These are phyloP conservation scores for Suhomyces sp. DNA, from an alignment of 805 yeast species.

Conservation along the genomic window DNA sequence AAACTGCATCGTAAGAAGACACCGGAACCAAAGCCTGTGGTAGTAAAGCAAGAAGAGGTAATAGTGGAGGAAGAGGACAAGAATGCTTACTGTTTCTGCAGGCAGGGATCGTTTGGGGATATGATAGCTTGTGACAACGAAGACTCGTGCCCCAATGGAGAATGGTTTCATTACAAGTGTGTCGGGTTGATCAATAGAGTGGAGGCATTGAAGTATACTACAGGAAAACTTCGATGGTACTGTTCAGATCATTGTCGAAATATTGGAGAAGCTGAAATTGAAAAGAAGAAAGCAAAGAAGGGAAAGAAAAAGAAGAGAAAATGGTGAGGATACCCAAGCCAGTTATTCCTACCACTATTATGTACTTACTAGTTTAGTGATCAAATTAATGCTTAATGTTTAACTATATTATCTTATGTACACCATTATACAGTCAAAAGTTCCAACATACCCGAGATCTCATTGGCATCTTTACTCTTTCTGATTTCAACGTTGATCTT, in stretches of 20 bases:
- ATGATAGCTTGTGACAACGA: conserved; percentile 33
- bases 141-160: conserved; percentile 41
- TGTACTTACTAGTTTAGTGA: too few relatives aligned
- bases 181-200: conserved; percentile 40
- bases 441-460: conserved; percentile 91
- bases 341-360: too few relatives aligned
- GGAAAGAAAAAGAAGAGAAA: conserved; percentile 7
- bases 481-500: conserved; percentile 67
- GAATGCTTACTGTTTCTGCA: conserved; percentile 23
- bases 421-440: conserved; percentile 63
- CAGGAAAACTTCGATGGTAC: conserved; percentile 40
- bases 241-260: conserved; percentile 35
- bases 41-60: conserved; percentile 2
- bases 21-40: conserved; percentile 1
- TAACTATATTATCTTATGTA: too few relatives aligned
- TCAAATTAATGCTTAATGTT: too few relatives aligned
- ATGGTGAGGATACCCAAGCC: too few relatives aligned
- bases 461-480: conserved; percentile 83
- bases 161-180: conserved; percentile 48
- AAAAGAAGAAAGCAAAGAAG: conserved; percentile 9
- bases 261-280: conserved; percentile 3
- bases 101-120: conserved; percentile 28
- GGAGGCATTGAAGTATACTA: conserved; percentile 35
- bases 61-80: conserved; percentile 9
- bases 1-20: neutral